Percentiles rank a stretch among this genome's conserved stretches.
Conservation (phyloP, 495 filamentous ascomycete species). For the Penicillium angulare region DNA sequence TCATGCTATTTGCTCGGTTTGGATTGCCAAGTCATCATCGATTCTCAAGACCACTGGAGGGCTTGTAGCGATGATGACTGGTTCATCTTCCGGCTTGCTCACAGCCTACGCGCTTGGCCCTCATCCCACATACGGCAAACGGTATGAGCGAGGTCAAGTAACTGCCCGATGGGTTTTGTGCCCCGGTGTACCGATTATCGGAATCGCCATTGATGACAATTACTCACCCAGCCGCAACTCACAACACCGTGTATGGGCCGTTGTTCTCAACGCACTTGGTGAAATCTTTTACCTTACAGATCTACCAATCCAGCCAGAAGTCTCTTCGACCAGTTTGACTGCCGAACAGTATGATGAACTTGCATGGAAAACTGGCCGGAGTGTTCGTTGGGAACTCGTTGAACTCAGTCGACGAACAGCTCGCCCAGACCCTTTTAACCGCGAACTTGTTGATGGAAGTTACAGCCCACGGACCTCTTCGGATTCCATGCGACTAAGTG, state of each 20-base stretch:
- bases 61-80: constrained; percentile 75
- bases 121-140: constrained; percentile 61
- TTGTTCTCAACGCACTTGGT: constrained; percentile 84
- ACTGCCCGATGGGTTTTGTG: constrained; percentile 86
- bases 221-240: constrained; percentile 67
- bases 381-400: constrained; percentile 74
- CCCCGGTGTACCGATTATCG: constrained; percentile 89
- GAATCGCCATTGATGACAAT: constrained; percentile 79
- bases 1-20: constrained; percentile 72
- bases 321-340: constrained; percentile 26
- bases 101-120: constrained; percentile 76
- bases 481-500: constrained; percentile 67
- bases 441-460: constrained; percentile 58
- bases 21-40: constrained; percentile 82
- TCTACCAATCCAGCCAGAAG: constrained; percentile 50
- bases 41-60: constrained; percentile 73
- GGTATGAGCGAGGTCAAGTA: constrained; percentile 69
- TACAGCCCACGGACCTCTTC: constrained; percentile 68
- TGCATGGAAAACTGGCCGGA: constrained; percentile 79
- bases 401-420: constrained; percentile 72
- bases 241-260: constrained; percentile 76
- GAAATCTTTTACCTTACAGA: constrained; percentile 84
- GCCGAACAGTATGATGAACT: constrained; percentile 53
- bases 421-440: constrained; percentile 65
- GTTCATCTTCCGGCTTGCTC: constrained; percentile 83